These are phyloP conservation scores for Vanrija humicola DNA, from an alignment of 1,284 basidiomycete genomes.

Conservation along the genomic window DNA sequence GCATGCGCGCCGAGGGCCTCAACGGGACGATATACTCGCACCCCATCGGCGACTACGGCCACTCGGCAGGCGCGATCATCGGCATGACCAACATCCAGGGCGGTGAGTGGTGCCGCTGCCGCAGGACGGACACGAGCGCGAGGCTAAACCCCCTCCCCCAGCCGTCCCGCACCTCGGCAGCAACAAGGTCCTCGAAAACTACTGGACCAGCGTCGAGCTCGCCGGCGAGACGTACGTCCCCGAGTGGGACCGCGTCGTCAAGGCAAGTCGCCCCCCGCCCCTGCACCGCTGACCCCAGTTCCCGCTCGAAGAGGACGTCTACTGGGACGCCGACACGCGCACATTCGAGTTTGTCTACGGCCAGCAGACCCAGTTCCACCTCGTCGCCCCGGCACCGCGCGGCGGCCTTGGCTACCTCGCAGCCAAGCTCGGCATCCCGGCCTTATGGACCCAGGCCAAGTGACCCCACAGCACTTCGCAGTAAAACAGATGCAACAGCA, in stretches of 20 bases:
- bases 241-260: constrained; percentile 49
- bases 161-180: neutral
- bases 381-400: constrained; percentile 29
- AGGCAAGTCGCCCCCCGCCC: neutral
- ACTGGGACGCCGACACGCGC: constrained; percentile 50
- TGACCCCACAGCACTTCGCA: too few species aligned
- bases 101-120: too few species aligned
- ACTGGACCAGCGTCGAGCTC: constrained; percentile 50
- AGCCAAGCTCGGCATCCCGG: neutral
- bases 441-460: too few species aligned
- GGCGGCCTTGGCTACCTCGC: neutral
- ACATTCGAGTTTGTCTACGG: constrained; percentile 56
- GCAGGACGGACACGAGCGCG: too few species aligned
- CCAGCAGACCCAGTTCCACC: constrained; percentile 53
- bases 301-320: constrained; percentile 55
- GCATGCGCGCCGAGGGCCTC: constrained; percentile 53
- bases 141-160: too few species aligned
- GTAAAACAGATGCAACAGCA: too few species aligned
- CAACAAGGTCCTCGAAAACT: constrained; percentile 21
- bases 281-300: constrained; percentile 29
- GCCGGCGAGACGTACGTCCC: constrained; percentile 55
- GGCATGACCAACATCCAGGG: constrained; percentile 43
- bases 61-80: constrained; percentile 56
- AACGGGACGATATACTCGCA: constrained; percentile 56
- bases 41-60: constrained; percentile 54